Conservation (phyloP, 495 filamentous ascomycete genomes). For the Tetracladium setigerum region DNA sequence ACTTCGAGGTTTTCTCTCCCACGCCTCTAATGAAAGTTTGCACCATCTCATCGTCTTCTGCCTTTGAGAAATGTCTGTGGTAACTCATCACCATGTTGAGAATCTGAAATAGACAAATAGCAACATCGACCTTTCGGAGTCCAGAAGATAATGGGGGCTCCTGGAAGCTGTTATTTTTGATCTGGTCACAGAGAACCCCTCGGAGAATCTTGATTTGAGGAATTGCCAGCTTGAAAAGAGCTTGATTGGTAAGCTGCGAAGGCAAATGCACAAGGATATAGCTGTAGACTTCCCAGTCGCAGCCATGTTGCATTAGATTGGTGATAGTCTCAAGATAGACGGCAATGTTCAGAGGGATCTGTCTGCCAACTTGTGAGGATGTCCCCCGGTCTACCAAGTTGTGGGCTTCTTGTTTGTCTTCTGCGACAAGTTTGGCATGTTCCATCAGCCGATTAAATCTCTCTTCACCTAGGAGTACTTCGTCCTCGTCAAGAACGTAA, state of each 20-base stretch:
- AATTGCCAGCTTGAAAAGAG: slow-evolving; percentile 66
- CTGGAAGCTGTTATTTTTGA: slow-evolving; percentile 63
- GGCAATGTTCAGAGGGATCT: slow-evolving; percentile 49
- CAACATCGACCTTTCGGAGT: slow-evolving; percentile 80
- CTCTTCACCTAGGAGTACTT: no score
- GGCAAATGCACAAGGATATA: slow-evolving; percentile 83
- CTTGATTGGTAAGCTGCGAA: slow-evolving; percentile 80
- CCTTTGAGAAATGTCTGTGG: slow-evolving; percentile 73
- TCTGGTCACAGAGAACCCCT: slow-evolving; percentile 69
- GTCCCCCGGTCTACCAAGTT: no score
- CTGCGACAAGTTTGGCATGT: no score
- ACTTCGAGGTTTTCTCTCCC: slow-evolving; percentile 74
- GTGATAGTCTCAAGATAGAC: slow-evolving; percentile 73
- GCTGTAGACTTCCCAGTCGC: slow-evolving; percentile 92
- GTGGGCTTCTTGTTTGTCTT: background rate
- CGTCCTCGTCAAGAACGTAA: background rate
- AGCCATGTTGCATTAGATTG: slow-evolving; percentile 63
- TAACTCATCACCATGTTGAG: slow-evolving; percentile 83
- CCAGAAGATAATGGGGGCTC: slow-evolving; percentile 68
- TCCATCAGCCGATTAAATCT: no score
- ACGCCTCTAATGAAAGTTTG: slow-evolving; percentile 76
- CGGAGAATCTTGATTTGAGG: slow-evolving; percentile 71
- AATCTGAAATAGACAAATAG: slow-evolving; percentile 77
- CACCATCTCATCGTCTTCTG: slow-evolving; percentile 83
- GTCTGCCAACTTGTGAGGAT: background rate